Conservation (phyloP, 1,139 yeast species). For the Pneumocystis wakefieldiae region DNA sequence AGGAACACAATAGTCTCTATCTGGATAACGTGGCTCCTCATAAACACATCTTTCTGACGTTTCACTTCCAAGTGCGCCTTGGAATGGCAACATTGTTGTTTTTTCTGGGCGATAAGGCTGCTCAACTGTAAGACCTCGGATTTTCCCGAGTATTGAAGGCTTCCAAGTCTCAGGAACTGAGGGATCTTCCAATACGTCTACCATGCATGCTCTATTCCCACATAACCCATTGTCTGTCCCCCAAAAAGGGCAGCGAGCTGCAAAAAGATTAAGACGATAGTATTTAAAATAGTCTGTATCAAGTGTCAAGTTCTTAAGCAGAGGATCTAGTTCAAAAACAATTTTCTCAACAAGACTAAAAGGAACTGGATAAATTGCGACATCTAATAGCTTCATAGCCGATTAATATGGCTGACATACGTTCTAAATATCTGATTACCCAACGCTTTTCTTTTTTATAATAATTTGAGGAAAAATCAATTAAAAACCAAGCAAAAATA, state of each 20-base stretch:
- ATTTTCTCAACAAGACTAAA: neutral
- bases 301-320: constrained; percentile 28
- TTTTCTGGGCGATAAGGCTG: constrained; percentile 13
- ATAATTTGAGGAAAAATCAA: neutral
- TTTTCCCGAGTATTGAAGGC: constrained; percentile 55
- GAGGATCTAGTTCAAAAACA: constrained; percentile 24
- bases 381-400: neutral
- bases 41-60: constrained; percentile 6
- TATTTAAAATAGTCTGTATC: constrained; percentile 62
- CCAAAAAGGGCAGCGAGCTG: constrained; percentile 77
- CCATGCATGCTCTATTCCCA: constrained; percentile 87
- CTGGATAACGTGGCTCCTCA: constrained; percentile 14
- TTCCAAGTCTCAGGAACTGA: constrained; percentile 58
- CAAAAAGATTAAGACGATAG: constrained; percentile 69
- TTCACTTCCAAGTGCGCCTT: neutral
- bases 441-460: neutral
- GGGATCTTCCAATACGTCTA: constrained; percentile 50
- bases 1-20: constrained; percentile 41
- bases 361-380: neutral
- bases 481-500: neutral
- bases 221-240: constrained; percentile 63
- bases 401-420: neutral
- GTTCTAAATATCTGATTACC: neutral
- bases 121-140: constrained; percentile 26
- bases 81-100: constrained; percentile 2